Evolutionary conservation across 495 filamentous ascomycete species (phyloP).

Genomic region (Penicillium subrubescens): DNA sequence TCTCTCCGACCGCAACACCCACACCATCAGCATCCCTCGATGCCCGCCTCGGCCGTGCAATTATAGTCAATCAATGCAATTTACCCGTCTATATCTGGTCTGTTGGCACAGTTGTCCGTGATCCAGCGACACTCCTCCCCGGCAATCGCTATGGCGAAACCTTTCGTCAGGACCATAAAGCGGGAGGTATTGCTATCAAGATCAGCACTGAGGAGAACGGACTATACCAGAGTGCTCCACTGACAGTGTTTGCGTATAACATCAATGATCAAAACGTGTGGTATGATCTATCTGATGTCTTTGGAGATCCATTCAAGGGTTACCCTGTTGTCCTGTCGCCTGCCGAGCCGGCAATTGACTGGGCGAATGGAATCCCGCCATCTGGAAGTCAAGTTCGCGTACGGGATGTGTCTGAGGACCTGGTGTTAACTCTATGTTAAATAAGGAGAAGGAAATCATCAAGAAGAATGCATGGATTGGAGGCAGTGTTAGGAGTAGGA

Average conservation of each 20-base stretch:
- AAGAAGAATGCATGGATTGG: neutral
- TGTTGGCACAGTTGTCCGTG: conserved; percentile 43
- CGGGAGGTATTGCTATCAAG: conserved; percentile 60
- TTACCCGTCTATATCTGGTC: conserved; percentile 56
- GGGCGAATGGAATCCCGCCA: conserved; percentile 52
- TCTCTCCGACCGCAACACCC: conserved; percentile 3
- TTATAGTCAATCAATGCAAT: conserved; percentile 53
- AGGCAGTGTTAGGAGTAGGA: neutral
- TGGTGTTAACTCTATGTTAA: conserved; percentile 40
- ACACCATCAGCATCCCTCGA: conserved; percentile 14
- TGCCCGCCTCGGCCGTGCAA: conserved; percentile 45
- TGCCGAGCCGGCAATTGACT: conserved; percentile 44
- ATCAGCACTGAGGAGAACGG: conserved; percentile 50
- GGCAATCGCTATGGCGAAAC: conserved; percentile 38
- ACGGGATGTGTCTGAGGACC: conserved; percentile 34
- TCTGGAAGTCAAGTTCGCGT: conserved; percentile 52
- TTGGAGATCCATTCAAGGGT: conserved; percentile 58
- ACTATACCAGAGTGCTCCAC: conserved; percentile 49
- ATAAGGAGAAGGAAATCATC: neutral
- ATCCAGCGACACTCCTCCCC: conserved; percentile 29
- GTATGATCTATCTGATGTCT: conserved; percentile 61
- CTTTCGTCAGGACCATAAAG: conserved; percentile 45
- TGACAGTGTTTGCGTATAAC: conserved; percentile 58
- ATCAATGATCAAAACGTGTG: conserved; percentile 47
- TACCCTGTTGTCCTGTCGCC: conserved; percentile 42